These are phyloP conservation scores for Thraustotheca clavata DNA, from an alignment of 352 stramenopile species.

Conservation along the genomic window DNA sequence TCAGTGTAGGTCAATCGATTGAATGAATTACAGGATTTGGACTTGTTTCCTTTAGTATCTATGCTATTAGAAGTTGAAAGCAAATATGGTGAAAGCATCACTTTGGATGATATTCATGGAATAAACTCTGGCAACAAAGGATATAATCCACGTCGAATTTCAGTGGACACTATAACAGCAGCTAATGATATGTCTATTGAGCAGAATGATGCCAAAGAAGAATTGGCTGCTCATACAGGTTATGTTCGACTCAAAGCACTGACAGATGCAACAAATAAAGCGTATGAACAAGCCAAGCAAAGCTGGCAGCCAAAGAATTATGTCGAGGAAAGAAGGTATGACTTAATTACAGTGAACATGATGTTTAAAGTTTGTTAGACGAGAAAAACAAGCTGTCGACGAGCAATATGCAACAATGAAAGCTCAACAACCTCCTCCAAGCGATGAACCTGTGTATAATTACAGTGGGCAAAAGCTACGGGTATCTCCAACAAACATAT, in stretches of 20 bases:
- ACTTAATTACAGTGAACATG: neutral
- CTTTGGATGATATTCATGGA: conserved; percentile 80
- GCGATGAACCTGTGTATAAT: conserved; percentile 51
- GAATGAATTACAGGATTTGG: conserved; percentile 42
- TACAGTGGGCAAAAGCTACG: conserved; percentile 84
- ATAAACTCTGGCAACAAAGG: conserved; percentile 1
- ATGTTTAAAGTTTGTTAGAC: neutral
- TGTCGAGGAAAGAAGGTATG: conserved; percentile 36
- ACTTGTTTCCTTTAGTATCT: conserved; percentile 62
- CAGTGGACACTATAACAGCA: neutral
- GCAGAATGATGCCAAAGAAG: neutral
- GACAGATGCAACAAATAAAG: conserved; percentile 62
- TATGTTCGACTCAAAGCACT: conserved; percentile 45
- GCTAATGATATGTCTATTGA: neutral
- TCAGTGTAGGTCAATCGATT: conserved; percentile 31
- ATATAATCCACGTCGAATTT: neutral
- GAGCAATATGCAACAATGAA: conserved; percentile 24
- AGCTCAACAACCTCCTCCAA: conserved; percentile 16
- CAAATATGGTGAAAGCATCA: conserved; percentile 89
- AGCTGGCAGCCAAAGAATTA: conserved; percentile 51
- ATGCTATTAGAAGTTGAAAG: conserved; percentile 85
- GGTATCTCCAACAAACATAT: conserved; percentile 24
- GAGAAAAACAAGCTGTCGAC: conserved; percentile 32
- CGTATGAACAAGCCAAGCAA: conserved; percentile 44
- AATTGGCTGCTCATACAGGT: neutral